These are phyloP conservation scores for Eucalyptus curtisii DNA, from an alignment of 345 rosid genomes.

Conservation along the genomic window DNA sequence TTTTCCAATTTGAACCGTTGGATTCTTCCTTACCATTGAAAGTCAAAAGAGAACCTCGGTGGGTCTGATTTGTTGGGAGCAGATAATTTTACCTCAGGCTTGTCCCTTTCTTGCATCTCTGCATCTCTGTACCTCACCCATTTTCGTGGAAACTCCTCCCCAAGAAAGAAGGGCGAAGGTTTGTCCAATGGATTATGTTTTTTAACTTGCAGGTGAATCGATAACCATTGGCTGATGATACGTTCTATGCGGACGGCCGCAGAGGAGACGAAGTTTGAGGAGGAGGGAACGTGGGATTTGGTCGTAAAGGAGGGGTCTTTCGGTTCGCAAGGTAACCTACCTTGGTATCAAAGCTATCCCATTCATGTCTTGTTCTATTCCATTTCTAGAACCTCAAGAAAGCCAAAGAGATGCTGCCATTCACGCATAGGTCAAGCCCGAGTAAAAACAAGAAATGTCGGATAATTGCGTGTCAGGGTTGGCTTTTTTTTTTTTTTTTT, in stretches of 20 bases:
- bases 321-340: neutral
- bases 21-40: neutral
- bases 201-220: neutral
- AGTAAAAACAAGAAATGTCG: neutral
- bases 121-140: neutral
- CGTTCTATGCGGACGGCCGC: neutral
- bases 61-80: neutral
- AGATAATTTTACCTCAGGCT: neutral
- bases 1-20: neutral
- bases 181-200: neutral
- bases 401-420: neutral
- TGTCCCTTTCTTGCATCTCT: neutral
- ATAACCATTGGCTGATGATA: neutral
- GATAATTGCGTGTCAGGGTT: neutral
- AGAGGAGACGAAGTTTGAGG: neutral
- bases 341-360: neutral
- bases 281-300: neutral
- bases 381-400: neutral
- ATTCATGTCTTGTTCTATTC: neutral
- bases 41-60: neutral
- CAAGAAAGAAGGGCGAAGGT: neutral
- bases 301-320: neutral
- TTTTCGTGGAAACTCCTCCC: neutral
- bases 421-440: neutral
- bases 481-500: neutral